Evolutionary conservation across 1,284 basidiomycete species (phyloP), one percentile per base, ranked within the genome.

Genomic region (Pseudozyma tsukubaensis): DNA sequence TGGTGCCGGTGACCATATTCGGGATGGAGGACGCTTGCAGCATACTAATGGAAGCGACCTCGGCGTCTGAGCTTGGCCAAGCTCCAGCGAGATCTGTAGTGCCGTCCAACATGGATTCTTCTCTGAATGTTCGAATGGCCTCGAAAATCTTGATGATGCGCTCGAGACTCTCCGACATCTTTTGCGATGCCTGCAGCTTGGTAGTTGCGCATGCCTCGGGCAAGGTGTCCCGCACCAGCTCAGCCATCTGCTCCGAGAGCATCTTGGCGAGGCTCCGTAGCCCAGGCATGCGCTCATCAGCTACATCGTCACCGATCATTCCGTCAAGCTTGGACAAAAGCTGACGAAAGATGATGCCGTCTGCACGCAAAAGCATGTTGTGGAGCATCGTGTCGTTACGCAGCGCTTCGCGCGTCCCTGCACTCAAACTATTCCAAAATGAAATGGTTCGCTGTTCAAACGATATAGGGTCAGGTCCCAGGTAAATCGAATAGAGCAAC

Each of bases 361-460:
- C 68, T 12, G 58, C 68, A 24, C 44, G 40, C 24, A 66, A 39
- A 14, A 72, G 47, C 56, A 67, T 57, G 14, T 18, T 47, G 5
- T 56, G 59, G 29, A 67, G 37, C 42, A 36, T 21, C 11, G 44
- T 24, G n/a, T 72, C 69, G 34, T 34, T 49, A 34, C 49, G 57
- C 53, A 67, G 16, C 43, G 59, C 37, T 13, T 62, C 52, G 45
- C 47, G 51, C 10, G 51, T 59, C 19, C 40, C 21, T 14, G 29
- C 37, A 45, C 45, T 63, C 21, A 63, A 21, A 19, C 49, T 65
- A 58, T 37, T 73, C 71, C 72, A 70, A 32, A 62, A 70, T 51
- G 37, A 61, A 58, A 29, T 64, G 56, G 50, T 62, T 60, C 42
- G 59, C 59, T 64, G 59, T 52, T 67, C 50, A 54, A 67, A 72